Percentiles rank a stretch among this genome's conserved stretches.
phyloP scores from a whole-genome alignment of 805 yeast genomes.

The Barnettozyma siamensis region DNA sequence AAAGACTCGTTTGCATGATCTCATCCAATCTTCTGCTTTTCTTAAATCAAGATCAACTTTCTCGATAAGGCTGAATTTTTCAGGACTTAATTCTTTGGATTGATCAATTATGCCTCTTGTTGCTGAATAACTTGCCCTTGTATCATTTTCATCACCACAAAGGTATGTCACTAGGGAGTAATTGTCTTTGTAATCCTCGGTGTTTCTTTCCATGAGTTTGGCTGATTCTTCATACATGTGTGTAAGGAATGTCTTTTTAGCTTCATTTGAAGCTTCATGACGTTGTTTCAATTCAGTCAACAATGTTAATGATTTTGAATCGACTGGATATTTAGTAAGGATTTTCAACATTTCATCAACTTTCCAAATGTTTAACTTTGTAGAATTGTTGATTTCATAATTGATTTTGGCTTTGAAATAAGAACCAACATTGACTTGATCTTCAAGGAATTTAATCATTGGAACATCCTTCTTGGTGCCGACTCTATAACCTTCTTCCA shows the following conservation, averaged over 20 bases:
- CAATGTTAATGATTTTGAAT: conserved; percentile 9
- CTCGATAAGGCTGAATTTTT: neutral
- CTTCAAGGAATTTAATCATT: conserved; percentile 10
- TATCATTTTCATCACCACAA: conserved; percentile 27
- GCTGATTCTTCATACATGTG: conserved; percentile 1
- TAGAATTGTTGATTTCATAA: conserved; percentile 1
- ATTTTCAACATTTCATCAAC: conserved; percentile 10
- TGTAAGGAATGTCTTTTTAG: neutral
- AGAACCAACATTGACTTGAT: conserved; percentile 13
- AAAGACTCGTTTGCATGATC: conserved; percentile 28
- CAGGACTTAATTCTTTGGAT: conserved; percentile 9
- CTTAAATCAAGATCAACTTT: conserved; percentile 20
- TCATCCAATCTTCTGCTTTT: conserved; percentile 33
- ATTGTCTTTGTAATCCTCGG: too few relatives aligned
- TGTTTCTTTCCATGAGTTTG: neutral
- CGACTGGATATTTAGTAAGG: conserved; percentile 21
- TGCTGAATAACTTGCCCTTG: conserved; percentile 28
- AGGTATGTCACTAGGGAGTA: conserved; percentile 11
- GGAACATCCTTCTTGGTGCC: conserved; percentile 21
- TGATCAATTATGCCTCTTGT: conserved; percentile 24
- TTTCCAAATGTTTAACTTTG: conserved; percentile 4
- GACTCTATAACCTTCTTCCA: conserved; percentile 23
- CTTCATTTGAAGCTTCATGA: conserved; percentile 11
- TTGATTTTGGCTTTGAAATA: conserved; percentile 11
- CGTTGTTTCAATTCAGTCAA: conserved; percentile 13